These are phyloP conservation scores for Scedosporium apiospermum DNA, from an alignment of 2,329 filamentous ascomycete genomes.

Conservation along the genomic window DNA sequence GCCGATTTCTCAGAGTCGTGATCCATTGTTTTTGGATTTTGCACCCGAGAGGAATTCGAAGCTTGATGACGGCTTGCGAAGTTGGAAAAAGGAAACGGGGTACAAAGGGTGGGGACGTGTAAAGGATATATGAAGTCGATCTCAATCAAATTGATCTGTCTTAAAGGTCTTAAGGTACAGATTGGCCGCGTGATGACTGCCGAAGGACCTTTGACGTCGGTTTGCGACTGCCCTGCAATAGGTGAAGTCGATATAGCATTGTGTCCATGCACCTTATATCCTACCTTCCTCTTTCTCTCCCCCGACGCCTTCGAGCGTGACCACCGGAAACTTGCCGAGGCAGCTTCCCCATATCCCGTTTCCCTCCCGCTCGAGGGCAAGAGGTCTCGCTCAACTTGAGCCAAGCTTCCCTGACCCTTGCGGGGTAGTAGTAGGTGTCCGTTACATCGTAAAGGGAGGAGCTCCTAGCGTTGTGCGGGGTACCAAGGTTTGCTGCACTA, in stretches of 20 bases:
- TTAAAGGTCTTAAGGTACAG: background rate
- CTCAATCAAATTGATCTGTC: no score
- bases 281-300: background rate
- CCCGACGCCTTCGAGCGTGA: no score
- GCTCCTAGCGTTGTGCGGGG: background rate
- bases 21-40: background rate
- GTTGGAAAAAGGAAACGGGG: background rate
- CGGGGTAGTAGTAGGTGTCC: background rate
- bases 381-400: background rate
- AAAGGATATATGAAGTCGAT: background rate
- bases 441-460: background rate
- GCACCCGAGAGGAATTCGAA: background rate
- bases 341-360: background rate
- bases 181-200: background rate
- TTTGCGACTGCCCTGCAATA: background rate
- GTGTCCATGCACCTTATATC: background rate
- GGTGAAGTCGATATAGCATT: background rate
- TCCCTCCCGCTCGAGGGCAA: background rate
- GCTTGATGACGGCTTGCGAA: background rate
- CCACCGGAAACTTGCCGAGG: background rate
- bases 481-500: background rate
- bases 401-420: background rate
- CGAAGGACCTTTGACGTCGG: background rate
- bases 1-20: background rate
- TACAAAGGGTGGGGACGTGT: background rate